Conservation (phyloP, 1,284 basidiomycete genomes). For the Rugosomyces carneus region DNA sequence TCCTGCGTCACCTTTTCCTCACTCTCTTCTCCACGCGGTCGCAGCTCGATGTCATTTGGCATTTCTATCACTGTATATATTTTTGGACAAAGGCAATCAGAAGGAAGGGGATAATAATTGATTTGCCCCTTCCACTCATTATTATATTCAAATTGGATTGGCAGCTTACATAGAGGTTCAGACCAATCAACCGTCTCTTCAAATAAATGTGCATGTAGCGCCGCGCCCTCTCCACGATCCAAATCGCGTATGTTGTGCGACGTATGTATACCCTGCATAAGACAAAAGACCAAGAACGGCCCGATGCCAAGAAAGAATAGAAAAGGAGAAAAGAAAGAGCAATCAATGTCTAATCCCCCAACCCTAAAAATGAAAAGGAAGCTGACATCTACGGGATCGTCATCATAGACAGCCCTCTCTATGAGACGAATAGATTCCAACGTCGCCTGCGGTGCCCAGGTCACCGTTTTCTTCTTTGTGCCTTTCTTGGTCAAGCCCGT, state of each 20-base stretch:
- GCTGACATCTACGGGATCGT: conserved; percentile 78
- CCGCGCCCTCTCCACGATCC: conserved; percentile 78
- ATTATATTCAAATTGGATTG: conserved; percentile 19
- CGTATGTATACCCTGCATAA: conserved; percentile 57
- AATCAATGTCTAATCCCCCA: conserved; percentile 52
- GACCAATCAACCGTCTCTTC: conserved; percentile 80
- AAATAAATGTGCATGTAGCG: conserved; percentile 71
- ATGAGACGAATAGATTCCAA: conserved; percentile 71
- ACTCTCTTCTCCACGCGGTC: conserved; percentile 56
- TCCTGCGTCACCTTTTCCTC: conserved; percentile 63
- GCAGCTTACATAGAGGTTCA: conserved; percentile 62
- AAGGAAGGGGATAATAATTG: conserved; percentile 10
- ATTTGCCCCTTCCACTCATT: conserved; percentile 5
- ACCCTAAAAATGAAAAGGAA: conserved; percentile 32
- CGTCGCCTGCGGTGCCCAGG: conserved; percentile 66
- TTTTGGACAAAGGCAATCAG: background rate
- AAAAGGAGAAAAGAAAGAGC: conserved; percentile 25
- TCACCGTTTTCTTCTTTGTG: conserved; percentile 69
- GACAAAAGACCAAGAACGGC: conserved; percentile 24
- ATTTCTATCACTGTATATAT: conserved; percentile 50
- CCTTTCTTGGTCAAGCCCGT: conserved; percentile 34
- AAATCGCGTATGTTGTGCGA: conserved; percentile 71
- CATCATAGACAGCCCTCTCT: conserved; percentile 79
- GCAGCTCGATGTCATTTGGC: conserved; percentile 46
- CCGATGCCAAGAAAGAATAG: background rate